Conservation (phyloP, 768 basidiomycete species). For the Trametes meyenii region DNA sequence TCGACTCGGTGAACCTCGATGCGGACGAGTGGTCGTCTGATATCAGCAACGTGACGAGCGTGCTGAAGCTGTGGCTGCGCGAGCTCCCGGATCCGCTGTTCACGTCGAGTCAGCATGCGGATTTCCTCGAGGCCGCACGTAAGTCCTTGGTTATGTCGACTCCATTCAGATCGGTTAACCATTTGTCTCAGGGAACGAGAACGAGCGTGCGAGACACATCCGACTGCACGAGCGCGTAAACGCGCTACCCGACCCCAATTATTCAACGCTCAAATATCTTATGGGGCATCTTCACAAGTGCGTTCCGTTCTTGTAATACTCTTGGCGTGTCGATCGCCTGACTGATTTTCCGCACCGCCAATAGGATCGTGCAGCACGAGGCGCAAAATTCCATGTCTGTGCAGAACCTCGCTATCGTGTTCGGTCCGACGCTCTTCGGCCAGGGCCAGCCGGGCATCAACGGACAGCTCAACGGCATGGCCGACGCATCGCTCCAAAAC, state of each 20-base stretch:
- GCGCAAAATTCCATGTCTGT: slow-evolving; percentile 88
- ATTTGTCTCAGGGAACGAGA: slow-evolving; percentile 71
- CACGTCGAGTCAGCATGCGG: slow-evolving; percentile 81
- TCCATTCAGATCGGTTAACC: not conserved
- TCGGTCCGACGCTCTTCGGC: slow-evolving; percentile 97
- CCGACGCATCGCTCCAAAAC: slow-evolving; percentile 73
- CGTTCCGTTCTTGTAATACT: slow-evolving; percentile 27
- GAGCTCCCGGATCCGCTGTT: slow-evolving; percentile 94
- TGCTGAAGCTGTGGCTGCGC: slow-evolving; percentile 93
- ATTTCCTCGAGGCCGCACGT: slow-evolving; percentile 97
- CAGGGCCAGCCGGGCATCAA: slow-evolving; percentile 49
- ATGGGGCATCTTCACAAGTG: slow-evolving; percentile 92
- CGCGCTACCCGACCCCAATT: slow-evolving; percentile 97
- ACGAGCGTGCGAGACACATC: slow-evolving; percentile 93
- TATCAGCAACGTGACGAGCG: slow-evolving; percentile 95
- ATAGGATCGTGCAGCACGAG: slow-evolving; percentile 75
- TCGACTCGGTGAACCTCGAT: slow-evolving; percentile 86
- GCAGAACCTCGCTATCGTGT: slow-evolving; percentile 93
- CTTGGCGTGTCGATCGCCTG: not conserved
- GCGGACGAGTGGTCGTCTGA: slow-evolving; percentile 90
- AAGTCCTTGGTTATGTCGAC: slow-evolving; percentile 37
- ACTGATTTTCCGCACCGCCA: not conserved
- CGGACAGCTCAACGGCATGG: slow-evolving; percentile 56
- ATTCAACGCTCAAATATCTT: slow-evolving; percentile 94
- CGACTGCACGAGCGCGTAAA: slow-evolving; percentile 96